phyloP scores from a whole-genome alignment of 345 rosid species.

The Reutealis trisperma region DNA sequence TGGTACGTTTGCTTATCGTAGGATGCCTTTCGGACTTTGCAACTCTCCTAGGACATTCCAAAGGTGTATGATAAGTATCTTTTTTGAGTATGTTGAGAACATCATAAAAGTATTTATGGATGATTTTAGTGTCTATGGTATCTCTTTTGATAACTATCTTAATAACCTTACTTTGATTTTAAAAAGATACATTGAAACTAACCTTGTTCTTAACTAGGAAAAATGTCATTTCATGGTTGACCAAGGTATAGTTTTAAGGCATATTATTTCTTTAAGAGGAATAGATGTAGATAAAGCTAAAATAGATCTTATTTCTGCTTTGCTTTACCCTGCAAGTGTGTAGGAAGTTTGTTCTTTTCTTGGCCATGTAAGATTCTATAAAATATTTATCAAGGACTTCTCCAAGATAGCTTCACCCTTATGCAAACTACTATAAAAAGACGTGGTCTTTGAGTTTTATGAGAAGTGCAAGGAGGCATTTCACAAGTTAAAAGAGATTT shows the following conservation, averaged over 20 bases:
- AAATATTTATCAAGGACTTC: too few species aligned
- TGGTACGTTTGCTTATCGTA: not conserved
- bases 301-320: not conserved
- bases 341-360: not conserved
- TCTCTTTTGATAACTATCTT: not conserved
- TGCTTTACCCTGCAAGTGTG: not conserved
- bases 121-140: not conserved
- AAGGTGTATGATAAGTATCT: not conserved
- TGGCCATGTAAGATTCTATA: too few species aligned
- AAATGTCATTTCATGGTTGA: not conserved
- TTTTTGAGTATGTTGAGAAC: not conserved
- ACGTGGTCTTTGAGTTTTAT: too few species aligned
- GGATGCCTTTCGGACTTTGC: not conserved
- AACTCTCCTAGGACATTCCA: not conserved
- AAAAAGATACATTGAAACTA: not conserved
- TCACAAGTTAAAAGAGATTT: too few species aligned
- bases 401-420: too few species aligned
- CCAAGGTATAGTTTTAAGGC: not conserved
- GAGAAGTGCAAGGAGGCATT: too few species aligned
- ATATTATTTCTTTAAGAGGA: not conserved
- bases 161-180: not conserved
- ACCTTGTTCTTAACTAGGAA: too few species aligned
- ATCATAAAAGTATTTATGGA: slow-evolving; percentile 1
- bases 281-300: not conserved
- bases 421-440: too few species aligned